Evolutionary conservation across 179 eudicot genomes (phyloP).

Genomic region (Vitellaria paradoxa): DNA sequence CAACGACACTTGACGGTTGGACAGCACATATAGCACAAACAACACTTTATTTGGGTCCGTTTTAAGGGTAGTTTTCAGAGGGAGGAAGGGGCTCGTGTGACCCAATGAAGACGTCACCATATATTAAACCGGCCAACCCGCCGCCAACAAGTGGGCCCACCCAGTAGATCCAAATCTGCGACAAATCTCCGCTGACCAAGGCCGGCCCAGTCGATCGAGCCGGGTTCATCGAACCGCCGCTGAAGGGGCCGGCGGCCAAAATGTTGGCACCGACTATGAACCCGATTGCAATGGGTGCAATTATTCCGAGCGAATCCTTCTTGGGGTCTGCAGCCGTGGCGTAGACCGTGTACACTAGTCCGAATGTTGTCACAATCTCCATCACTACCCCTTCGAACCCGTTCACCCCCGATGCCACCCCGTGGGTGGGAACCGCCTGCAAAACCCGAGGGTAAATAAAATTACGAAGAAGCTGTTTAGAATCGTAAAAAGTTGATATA

Average conservation of each 20-base stretch:
- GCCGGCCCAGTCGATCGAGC: conserved; percentile 83
- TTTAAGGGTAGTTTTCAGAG: conserved; percentile 26
- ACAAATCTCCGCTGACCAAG: conserved; percentile 52
- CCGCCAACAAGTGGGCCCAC: conserved; percentile 80
- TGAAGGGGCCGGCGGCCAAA: conserved; percentile 59
- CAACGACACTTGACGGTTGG: background rate
- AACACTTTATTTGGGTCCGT: background rate
- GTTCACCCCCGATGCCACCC: conserved; percentile 2
- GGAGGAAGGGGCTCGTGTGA: conserved; percentile 23
- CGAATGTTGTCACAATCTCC: conserved; percentile 39
- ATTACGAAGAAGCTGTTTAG: too few species aligned
- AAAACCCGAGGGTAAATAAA: background rate
- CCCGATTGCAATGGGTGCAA: conserved; percentile 44
- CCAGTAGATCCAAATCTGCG: conserved; percentile 77
- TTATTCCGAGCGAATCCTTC: conserved; percentile 32
- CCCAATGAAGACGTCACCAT: conserved; percentile 43
- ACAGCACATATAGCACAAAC: background rate
- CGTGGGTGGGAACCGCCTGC: conserved; percentile 55
- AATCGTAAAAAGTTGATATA: too few species aligned
- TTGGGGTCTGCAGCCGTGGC: conserved; percentile 45
- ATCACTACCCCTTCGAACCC: conserved; percentile 45
- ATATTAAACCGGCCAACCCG: conserved; percentile 66
- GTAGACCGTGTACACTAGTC: conserved; percentile 34
- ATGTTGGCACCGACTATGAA: conserved; percentile 45
- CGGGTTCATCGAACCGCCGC: conserved; percentile 84